These are phyloP conservation scores for Ceratocystis destructans DNA, from an alignment of 2,329 filamentous ascomycete genomes.

Conservation along the genomic window DNA sequence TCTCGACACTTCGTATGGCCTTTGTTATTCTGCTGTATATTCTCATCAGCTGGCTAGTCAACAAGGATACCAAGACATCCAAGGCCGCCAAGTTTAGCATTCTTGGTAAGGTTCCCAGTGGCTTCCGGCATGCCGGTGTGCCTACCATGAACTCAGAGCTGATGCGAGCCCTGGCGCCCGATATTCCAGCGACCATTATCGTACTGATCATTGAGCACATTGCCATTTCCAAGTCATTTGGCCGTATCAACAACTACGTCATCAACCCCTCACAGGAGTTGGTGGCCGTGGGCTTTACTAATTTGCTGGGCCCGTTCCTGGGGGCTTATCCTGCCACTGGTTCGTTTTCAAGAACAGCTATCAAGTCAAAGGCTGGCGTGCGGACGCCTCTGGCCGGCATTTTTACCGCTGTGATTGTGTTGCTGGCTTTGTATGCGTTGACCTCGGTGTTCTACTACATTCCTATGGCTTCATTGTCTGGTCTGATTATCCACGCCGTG, in stretches of 20 bases:
- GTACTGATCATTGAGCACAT: conserved; percentile 96
- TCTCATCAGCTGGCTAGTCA: conserved; percentile 58
- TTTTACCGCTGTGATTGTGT: conserved; percentile 71
- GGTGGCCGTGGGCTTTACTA: conserved; percentile 83
- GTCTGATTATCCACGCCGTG: conserved; percentile 91
- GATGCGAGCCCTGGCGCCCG: conserved; percentile 51
- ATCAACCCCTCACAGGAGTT: conserved; percentile 94
- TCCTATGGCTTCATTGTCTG: conserved; percentile 63
- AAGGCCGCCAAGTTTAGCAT: conserved; percentile 48
- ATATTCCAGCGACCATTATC: conserved; percentile 77
- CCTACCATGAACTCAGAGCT: conserved; percentile 55
- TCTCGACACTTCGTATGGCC: conserved; percentile 61
- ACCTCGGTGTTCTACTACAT: conserved; percentile 91
- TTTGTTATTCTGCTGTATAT: conserved; percentile 75
- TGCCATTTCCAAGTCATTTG: conserved; percentile 93
- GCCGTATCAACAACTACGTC: conserved; percentile 86
- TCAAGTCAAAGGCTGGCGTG: conserved; percentile 93
- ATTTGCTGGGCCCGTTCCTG: conserved; percentile 71
- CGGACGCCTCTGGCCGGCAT: conserved; percentile 81
- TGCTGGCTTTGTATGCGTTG: conserved; percentile 80
- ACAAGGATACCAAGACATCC: conserved; percentile 40
- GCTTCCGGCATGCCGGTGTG: conserved; percentile 66
- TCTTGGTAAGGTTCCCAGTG: conserved; percentile 46
- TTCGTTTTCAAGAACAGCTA: conserved; percentile 90
- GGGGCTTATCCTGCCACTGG: conserved; percentile 87